Base-by-base conservation (phyloP, 495 filamentous ascomycete genomes). In the Podospora australis region DNA sequence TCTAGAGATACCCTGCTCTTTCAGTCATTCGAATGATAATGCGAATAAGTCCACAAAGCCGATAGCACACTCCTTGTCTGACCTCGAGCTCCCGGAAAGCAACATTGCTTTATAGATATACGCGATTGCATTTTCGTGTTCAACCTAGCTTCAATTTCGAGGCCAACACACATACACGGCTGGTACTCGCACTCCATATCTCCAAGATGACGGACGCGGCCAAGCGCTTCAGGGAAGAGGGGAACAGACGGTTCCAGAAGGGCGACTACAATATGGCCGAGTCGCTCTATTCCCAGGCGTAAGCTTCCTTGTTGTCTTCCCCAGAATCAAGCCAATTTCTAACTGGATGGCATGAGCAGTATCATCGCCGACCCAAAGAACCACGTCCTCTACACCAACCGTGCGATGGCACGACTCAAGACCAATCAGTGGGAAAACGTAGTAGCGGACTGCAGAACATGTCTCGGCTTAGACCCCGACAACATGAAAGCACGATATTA, bases 401-500 rank as follows among this genome's bases (percentile, higher is more conserved):
- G 92, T 43, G 87, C 91, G 32, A 83, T 95, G 65, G 81, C 87
- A 9, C 83, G 90, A 35, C 70, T 92, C 35, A 81, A 79, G 57
- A 75, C 94, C n/a, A 60, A 35, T 64, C 71, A 74, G 57, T 90
- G 81, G 76, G 74, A 86, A n/a, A 75, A 64, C n/a, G 88, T 84
- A 23, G 83, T 95, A 54, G 73, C 79, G 29, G 92, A 96, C 67
- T 90, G 90, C 55, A 63, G 83, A 19, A 70, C 74, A 32, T 83
- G 86, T 42, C 83, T 98, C 48, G 70, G 80, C 4, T 73, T 95
- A 6, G 67, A 76, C 45, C 63, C 73, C 29, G 68, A 78, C 35
- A 81, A 79, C 55, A 70, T 96, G 59, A 98, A 98, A 70, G 90
- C 86, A 10, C 79, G 79, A 67, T 90, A 81, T 58, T 84, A 89